A percentile compares a stretch with the other conserved stretches of the same genome.
These are phyloP conservation scores for Schoenoplectus tabernaemontani DNA, from an alignment of 202 grass and related monocot genomes.

Conservation along the genomic window DNA sequence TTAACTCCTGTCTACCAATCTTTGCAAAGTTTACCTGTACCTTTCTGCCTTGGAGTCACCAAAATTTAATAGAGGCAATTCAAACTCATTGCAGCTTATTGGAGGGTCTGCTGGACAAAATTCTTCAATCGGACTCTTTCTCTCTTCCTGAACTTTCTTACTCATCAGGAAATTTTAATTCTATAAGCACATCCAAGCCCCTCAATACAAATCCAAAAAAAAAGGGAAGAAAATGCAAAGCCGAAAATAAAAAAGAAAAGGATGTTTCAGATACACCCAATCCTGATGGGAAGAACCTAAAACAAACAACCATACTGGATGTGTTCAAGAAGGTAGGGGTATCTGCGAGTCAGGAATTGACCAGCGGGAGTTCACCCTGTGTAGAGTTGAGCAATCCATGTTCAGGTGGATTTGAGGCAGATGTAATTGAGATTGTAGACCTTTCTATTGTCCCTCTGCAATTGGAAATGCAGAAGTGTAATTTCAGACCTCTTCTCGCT, in stretches of 20 bases:
- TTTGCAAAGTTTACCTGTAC: background rate
- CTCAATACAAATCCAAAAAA: slow-evolving; percentile 33
- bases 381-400: slow-evolving; percentile 31
- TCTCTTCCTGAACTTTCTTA: slow-evolving; percentile 65
- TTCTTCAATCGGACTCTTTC: slow-evolving; percentile 49
- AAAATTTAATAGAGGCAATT: slow-evolving; percentile 2
- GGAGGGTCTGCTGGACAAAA: slow-evolving; percentile 57
- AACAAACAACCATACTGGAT: slow-evolving; percentile 63
- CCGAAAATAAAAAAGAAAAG: slow-evolving; percentile 50
- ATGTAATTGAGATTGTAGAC: slow-evolving; percentile 58
- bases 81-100: slow-evolving; percentile 51
- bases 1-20: background rate
- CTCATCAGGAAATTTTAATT: slow-evolving; percentile 37
- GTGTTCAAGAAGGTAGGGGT: slow-evolving; percentile 67
- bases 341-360: slow-evolving; percentile 47
- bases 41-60: background rate
- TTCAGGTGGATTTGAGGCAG: slow-evolving; percentile 39
- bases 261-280: slow-evolving; percentile 33
- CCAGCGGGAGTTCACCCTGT: slow-evolving; percentile 42
- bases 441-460: slow-evolving; percentile 42
- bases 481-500: slow-evolving; percentile 72
- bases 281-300: slow-evolving; percentile 42
- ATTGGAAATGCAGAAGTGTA: slow-evolving; percentile 71
- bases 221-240: slow-evolving; percentile 44
- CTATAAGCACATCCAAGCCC: slow-evolving; percentile 38